Conservation (phyloP, 2,329 filamentous ascomycete species). For the Setomelanomma holmii region DNA sequence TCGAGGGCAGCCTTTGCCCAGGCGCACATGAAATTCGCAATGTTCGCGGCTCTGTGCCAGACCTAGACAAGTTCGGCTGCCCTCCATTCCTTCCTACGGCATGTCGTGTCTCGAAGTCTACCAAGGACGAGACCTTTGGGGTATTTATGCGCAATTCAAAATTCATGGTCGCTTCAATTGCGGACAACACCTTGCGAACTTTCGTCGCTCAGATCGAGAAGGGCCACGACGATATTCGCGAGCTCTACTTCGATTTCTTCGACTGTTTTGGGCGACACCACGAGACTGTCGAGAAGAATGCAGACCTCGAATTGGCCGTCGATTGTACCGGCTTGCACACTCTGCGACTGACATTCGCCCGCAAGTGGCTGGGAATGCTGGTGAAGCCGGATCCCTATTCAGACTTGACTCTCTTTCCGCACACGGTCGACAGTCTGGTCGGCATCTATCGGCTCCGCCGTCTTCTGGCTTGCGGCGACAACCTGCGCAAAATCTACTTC, state of each 20-base stretch:
- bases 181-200: constrained; percentile 52
- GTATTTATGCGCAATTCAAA: constrained; percentile 1
- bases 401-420: too few relatives aligned
- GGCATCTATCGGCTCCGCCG: not conserved
- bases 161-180: constrained; percentile 54
- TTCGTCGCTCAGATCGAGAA: not conserved
- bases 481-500: not conserved
- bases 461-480: not conserved
- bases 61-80: not conserved
- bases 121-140: not conserved
- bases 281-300: not conserved
- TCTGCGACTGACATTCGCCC: not conserved
- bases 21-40: not conserved
- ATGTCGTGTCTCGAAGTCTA: not conserved
- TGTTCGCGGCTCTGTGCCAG: not conserved
- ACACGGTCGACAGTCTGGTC: not conserved
- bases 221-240: not conserved
- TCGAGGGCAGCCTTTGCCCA: not conserved
- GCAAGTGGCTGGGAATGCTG: too few relatives aligned
- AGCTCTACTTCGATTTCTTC: not conserved
- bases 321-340: constrained; percentile 1
- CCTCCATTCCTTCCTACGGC: not conserved
- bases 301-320: constrained; percentile 1
- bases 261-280: not conserved
- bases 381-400: too few relatives aligned